Percentiles rank a stretch among this genome's conserved stretches.
Conservation (phyloP, 768 basidiomycete species). For the Leccinum subgranulosum region DNA sequence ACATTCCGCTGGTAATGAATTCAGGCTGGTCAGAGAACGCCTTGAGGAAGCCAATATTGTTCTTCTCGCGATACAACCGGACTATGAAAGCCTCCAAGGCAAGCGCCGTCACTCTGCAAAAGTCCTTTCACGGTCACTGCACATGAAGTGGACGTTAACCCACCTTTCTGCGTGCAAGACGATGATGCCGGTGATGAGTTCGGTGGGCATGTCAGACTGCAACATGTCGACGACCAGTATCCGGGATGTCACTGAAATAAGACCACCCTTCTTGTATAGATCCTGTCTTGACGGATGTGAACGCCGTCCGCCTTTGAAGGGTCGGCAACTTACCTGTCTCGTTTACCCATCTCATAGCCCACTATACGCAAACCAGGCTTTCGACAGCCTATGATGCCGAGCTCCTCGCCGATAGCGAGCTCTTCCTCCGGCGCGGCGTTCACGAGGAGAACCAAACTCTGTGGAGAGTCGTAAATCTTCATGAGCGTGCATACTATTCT, state of each 20-base stretch:
- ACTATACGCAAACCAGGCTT: conserved; percentile 82
- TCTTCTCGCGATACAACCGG: conserved; percentile 85
- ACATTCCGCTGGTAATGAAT: conserved; percentile 87
- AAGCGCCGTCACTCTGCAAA: conserved; percentile 73
- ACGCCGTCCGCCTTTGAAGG: neutral
- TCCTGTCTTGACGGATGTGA: conserved; percentile 53
- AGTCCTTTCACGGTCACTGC: neutral
- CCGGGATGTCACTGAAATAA: conserved; percentile 89
- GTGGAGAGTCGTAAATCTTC: conserved; percentile 88
- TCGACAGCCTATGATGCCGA: conserved; percentile 88
- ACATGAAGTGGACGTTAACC: conserved; percentile 8
- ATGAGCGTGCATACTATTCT: conserved; percentile 81
- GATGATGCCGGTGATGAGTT: conserved; percentile 85
- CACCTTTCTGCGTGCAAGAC: conserved; percentile 91
- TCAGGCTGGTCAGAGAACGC: conserved; percentile 98
- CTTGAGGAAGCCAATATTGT: conserved; percentile 88
- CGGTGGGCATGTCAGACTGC: conserved; percentile 76
- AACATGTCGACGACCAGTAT: conserved; percentile 96
- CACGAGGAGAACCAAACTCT: conserved; percentile 80
- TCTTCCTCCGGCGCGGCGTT: conserved; percentile 87
- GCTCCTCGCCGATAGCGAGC: conserved; percentile 85
- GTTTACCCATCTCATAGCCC: conserved; percentile 73
- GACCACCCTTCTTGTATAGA: conserved; percentile 83
- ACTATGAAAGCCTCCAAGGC: conserved; percentile 92
- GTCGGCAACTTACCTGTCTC: conserved; percentile 62